These are phyloP conservation scores for Salix koriyanagi DNA, from an alignment of 345 rosid species.

Conservation along the genomic window DNA sequence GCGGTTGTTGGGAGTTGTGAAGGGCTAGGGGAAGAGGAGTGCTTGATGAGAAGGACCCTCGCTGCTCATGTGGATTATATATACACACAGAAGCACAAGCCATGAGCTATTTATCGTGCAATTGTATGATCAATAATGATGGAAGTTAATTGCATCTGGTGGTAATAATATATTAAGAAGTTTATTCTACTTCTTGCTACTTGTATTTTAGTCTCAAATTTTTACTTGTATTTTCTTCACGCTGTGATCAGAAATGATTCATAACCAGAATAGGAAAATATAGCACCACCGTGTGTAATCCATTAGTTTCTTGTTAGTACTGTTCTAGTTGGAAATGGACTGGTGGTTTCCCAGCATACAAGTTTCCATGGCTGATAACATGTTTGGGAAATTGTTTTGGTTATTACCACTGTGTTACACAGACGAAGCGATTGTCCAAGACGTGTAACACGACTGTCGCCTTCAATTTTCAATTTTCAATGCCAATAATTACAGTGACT, in stretches of 20 bases:
- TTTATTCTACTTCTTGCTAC: background rate
- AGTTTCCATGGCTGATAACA: background rate
- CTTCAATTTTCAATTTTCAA: background rate
- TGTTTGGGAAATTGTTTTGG: background rate
- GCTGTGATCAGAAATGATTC: background rate
- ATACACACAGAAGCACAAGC: constrained; percentile 12
- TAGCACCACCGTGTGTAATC: background rate
- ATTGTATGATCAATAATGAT: background rate
- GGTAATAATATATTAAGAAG: background rate
- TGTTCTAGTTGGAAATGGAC: background rate
- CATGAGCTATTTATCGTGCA: background rate
- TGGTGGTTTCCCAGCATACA: background rate
- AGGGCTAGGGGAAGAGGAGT: background rate
- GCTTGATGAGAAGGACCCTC: constrained; percentile 10
- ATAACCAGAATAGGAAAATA: background rate
- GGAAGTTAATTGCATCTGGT: background rate
- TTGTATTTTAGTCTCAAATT: background rate
- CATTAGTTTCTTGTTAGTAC: background rate
- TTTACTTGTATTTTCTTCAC: background rate
- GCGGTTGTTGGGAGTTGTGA: constrained; percentile 1
- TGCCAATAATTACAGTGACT: background rate
- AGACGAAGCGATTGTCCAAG: background rate
- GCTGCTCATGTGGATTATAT: constrained; percentile 20
- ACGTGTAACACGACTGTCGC: background rate
- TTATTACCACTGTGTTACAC: no score